These are phyloP conservation scores for Penicillium sp. DNA, from an alignment of 2,329 filamentous ascomycete genomes.

Conservation along the genomic window DNA sequence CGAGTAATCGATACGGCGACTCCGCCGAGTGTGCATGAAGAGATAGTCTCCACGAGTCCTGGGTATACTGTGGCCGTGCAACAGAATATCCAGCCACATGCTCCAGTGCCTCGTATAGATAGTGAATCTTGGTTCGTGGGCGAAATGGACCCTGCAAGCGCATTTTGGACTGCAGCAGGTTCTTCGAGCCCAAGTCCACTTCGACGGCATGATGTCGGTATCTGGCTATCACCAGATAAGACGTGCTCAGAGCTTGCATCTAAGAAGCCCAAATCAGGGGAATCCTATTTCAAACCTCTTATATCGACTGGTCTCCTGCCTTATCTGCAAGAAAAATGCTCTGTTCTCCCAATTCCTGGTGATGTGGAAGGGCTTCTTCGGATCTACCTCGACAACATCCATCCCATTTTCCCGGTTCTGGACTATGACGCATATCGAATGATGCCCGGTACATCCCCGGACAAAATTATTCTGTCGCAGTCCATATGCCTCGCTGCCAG, in stretches of 20 bases:
- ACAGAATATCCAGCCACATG: neutral
- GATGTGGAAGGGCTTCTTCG: neutral
- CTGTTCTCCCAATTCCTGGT: neutral
- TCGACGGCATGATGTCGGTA: neutral
- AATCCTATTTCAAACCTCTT: neutral
- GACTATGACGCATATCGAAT: neutral
- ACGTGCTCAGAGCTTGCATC: neutral
- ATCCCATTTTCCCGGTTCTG: neutral
- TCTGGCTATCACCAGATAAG: neutral
- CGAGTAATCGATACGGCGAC: neutral
- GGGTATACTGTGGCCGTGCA: neutral
- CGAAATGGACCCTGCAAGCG: conserved; percentile 3
- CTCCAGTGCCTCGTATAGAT: neutral
- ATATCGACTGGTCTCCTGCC: neutral
- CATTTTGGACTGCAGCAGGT: conserved; percentile 1
- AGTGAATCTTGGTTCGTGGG: conserved; percentile 4
- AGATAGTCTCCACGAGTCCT: neutral
- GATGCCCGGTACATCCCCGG: neutral
- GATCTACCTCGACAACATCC: neutral
- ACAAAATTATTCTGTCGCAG: neutral
- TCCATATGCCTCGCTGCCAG: neutral
- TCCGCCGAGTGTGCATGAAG: neutral
- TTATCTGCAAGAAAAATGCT: neutral
- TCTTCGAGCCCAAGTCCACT: neutral
- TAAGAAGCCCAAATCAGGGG: neutral